Percentiles rank a stretch among this genome's conserved stretches.
phyloP scores from a whole-genome alignment of 805 yeast genomes.

The Myxozyma neglecta region DNA sequence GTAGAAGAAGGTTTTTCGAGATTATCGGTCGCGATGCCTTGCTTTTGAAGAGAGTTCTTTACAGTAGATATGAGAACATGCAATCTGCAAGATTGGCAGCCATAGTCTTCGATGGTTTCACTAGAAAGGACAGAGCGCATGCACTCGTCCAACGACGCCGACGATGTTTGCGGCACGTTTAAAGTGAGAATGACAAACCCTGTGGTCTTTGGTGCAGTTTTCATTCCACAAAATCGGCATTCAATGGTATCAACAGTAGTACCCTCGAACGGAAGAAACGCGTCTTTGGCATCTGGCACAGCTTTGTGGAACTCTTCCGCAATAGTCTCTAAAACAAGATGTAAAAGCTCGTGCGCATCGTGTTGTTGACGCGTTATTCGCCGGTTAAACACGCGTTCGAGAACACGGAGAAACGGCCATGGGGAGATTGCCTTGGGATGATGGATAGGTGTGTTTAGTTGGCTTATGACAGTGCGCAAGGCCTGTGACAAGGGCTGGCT shows the following conservation, averaged over 20 bases:
- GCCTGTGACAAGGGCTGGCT: slow-evolving; percentile 25
- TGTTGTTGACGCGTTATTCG: slow-evolving; percentile 80
- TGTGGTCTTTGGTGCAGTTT: slow-evolving; percentile 57
- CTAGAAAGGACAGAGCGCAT: slow-evolving; percentile 61
- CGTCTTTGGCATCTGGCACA: not conserved
- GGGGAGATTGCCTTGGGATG: slow-evolving; percentile 61
- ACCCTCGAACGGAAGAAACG: slow-evolving; percentile 69
- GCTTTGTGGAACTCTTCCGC: slow-evolving; percentile 56
- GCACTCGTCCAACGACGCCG: slow-evolving; percentile 54
- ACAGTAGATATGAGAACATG: slow-evolving; percentile 20
- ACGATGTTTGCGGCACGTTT: slow-evolving; percentile 61
- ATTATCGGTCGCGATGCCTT: not conserved
- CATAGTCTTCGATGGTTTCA: slow-evolving; percentile 71
- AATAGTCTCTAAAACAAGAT: slow-evolving; percentile 73
- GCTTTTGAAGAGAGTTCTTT: not conserved
- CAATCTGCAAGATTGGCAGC: slow-evolving; percentile 68
- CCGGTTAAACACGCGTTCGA: slow-evolving; percentile 72
- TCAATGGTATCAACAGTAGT: slow-evolving; percentile 62
- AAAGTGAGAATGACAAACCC: slow-evolving; percentile 72
- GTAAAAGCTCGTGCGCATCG: slow-evolving; percentile 92
- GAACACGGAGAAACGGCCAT: slow-evolving; percentile 71
- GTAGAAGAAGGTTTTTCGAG: not conserved
- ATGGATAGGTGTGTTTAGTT: slow-evolving; percentile 63
- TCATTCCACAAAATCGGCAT: slow-evolving; percentile 65
- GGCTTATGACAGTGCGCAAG: slow-evolving; percentile 26